Conservation (phyloP, 1,139 yeast genomes). For the Geotrichum phurueaensis region DNA sequence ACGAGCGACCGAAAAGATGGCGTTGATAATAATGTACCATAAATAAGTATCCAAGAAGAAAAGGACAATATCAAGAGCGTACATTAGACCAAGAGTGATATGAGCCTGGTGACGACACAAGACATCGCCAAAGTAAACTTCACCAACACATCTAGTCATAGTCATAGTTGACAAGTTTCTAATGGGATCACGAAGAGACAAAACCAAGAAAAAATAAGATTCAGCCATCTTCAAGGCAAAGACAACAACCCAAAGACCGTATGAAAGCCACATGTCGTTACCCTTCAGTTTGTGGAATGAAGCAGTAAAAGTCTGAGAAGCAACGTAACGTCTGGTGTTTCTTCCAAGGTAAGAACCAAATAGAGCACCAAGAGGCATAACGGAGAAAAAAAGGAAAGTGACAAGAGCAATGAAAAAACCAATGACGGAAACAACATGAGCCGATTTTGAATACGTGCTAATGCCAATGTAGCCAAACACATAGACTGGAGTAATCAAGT, state of each 20-base stretch:
- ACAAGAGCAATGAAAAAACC: slow-evolving; percentile 84
- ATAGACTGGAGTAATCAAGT: slow-evolving; percentile 82
- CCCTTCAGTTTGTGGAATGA: slow-evolving; percentile 76
- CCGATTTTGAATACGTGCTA: slow-evolving; percentile 62
- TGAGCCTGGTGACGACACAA: slow-evolving; percentile 82
- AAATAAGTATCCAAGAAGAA: slow-evolving; percentile 97
- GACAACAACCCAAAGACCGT: slow-evolving; percentile 81
- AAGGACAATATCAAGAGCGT: slow-evolving; percentile 81
- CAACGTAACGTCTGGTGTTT: slow-evolving; percentile 81
- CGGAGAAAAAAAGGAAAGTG: slow-evolving; percentile 76
- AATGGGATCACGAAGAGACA: slow-evolving; percentile 91
- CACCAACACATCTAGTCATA: slow-evolving; percentile 77
- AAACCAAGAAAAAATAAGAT: slow-evolving; percentile 87
- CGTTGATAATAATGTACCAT: slow-evolving; percentile 96
- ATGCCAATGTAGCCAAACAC: slow-evolving; percentile 71
- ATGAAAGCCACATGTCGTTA: slow-evolving; percentile 94
- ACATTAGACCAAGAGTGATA: slow-evolving; percentile 87
- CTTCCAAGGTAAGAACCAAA: slow-evolving; percentile 84
- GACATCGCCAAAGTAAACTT: slow-evolving; percentile 70
- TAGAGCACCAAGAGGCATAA: slow-evolving; percentile 96
- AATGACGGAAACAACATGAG: slow-evolving; percentile 76
- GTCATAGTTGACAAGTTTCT: slow-evolving; percentile 59
- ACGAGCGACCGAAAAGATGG: slow-evolving; percentile 92
- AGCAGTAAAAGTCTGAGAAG: slow-evolving; percentile 95
- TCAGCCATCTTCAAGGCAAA: slow-evolving; percentile 83